Evolutionary conservation across 768 basidiomycete genomes (phyloP).

Genomic region (Hygrophoropsis aurantiaca): DNA sequence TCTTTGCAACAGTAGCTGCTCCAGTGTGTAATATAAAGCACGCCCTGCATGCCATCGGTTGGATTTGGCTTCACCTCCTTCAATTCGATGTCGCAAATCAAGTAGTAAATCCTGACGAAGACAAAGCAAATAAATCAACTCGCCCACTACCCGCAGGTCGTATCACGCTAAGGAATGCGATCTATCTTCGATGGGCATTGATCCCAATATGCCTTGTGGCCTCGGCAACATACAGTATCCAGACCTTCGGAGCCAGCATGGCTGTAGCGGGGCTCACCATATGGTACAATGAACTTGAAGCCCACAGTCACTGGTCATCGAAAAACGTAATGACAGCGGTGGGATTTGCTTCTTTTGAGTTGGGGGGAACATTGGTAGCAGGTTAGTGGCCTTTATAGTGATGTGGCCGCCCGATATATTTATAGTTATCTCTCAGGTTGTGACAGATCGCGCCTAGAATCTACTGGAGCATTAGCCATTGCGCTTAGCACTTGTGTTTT

Average conservation of each 20-base stretch:
- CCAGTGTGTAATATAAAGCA: conserved; percentile 12
- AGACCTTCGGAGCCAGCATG: conserved; percentile 33
- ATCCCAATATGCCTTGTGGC: conserved; percentile 29
- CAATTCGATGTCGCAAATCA: conserved; percentile 42
- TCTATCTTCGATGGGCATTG: conserved; percentile 34
- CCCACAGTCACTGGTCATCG: conserved; percentile 24
- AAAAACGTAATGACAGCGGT: conserved; percentile 31
- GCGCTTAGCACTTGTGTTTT: conserved; percentile 26
- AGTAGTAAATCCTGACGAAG: conserved; percentile 36
- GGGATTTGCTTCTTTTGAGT: conserved; percentile 32
- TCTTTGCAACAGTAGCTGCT: conserved; percentile 28
- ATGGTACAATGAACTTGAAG: conserved; percentile 39
- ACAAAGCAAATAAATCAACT: conserved; percentile 39
- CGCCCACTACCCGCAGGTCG: conserved; percentile 43
- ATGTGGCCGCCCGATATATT: too few species aligned
- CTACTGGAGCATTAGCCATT: conserved; percentile 18
- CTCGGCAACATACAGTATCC: conserved; percentile 30
- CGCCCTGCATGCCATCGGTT: conserved; percentile 26
- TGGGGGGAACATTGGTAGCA: conserved; percentile 33
- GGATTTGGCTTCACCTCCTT: conserved; percentile 45
- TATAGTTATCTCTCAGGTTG: too few species aligned
- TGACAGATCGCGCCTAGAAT: conserved; percentile 10
- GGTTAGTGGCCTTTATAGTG: conserved; percentile 23
- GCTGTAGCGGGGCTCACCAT: conserved; percentile 23
- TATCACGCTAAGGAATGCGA: conserved; percentile 32